Evolutionary conservation across 2,329 filamentous ascomycete genomes (phyloP).

Genomic region (Trichoderma citrinoviride): DNA sequence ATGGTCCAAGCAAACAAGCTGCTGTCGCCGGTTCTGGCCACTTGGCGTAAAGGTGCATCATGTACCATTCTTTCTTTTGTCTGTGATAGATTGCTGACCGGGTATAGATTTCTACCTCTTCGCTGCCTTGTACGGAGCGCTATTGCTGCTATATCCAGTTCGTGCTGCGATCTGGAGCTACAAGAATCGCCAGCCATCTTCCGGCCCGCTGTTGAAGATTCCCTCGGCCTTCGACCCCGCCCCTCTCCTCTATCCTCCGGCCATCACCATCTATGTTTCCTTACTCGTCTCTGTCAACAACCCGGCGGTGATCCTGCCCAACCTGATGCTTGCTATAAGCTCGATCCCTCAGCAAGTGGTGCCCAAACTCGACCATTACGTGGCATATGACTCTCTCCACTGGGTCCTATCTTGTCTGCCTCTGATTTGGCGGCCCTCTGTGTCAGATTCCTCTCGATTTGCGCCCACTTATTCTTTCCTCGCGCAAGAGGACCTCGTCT

Average conservation of each 20-base stretch:
- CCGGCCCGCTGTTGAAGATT: slow-evolving; percentile 48
- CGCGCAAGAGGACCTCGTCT: slow-evolving; percentile 56
- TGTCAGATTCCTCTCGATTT: slow-evolving; percentile 38
- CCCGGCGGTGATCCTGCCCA: slow-evolving; percentile 65
- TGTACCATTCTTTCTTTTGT: not conserved
- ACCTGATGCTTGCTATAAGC: slow-evolving; percentile 76
- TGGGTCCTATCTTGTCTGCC: slow-evolving; percentile 77
- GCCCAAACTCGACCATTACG: slow-evolving; percentile 56
- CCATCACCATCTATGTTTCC: slow-evolving; percentile 73
- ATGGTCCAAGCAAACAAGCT: slow-evolving; percentile 48
- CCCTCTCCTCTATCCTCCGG: slow-evolving; percentile 79
- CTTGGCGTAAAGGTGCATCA: slow-evolving; percentile 50
- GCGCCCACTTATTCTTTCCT: slow-evolving; percentile 37
- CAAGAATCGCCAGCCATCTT: slow-evolving; percentile 39
- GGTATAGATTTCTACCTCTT: slow-evolving; percentile 44
- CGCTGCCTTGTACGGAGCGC: slow-evolving; percentile 36
- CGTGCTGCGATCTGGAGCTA: slow-evolving; percentile 53
- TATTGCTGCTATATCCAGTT: slow-evolving; percentile 58
- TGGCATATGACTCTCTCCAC: slow-evolving; percentile 65
- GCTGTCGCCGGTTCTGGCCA: slow-evolving; percentile 45
- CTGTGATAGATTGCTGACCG: not conserved
- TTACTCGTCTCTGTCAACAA: slow-evolving; percentile 66
- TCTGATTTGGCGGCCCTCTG: slow-evolving; percentile 40
- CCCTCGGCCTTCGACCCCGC: slow-evolving; percentile 86
- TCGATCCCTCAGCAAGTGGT: slow-evolving; percentile 72